Base-by-base conservation (phyloP, 2,329 filamentous ascomycete species). In the Chaetomiaceae sp. region DNA sequence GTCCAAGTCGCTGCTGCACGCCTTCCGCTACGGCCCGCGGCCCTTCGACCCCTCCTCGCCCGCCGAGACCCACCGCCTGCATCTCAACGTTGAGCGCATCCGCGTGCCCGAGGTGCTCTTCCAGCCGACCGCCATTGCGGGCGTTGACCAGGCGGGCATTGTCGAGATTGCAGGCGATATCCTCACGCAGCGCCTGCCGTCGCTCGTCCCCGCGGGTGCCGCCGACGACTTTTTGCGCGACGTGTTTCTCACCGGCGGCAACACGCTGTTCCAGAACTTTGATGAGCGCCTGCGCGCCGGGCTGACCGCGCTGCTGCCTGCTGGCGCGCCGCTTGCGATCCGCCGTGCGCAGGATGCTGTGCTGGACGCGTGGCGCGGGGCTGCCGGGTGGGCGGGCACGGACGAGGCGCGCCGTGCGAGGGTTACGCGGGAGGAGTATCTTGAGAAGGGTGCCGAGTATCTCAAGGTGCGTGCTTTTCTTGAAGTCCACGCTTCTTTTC, bases 41-140 rank as follows among this genome's bases (percentile, higher is more conserved):
- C 87, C 91, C 1, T 95, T 89, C 55, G 85, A 97, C 56, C 70
- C 82, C 0, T 81, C 88, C 46, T 86, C 82, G 47, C 86, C 93
- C 57, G 80, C 83, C 15, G 72, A 98, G 68, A 80, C 81, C 15
- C 83, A 89, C 65, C 91, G 97, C 67, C 72, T 98, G 42, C 93
- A 98, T 65, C 80, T 98, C 53, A 98, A 98, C 64, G 88, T 98
- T 44, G 90, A 97, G 72, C 84, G 91, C 46, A 95, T 97, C 65
- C 85, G 90, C 41, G 88, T 95, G 2, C 90, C 90, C 3, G 91
- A 97, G 68, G 84, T 96, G 8, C 78, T 95, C 15, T 96, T 96
- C 71, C 88, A 94, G 61, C 91, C 90, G 0, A 83, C 51, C 30
- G 63, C 84, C 14, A 95, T 97, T 60, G 90, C 90, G 0, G 90